A percentile compares a stretch with the other conserved stretches of the same genome.
Evolutionary conservation across 2,329 filamentous ascomycete species (phyloP).

Genomic region (Domatiomyces globalis): DNA sequence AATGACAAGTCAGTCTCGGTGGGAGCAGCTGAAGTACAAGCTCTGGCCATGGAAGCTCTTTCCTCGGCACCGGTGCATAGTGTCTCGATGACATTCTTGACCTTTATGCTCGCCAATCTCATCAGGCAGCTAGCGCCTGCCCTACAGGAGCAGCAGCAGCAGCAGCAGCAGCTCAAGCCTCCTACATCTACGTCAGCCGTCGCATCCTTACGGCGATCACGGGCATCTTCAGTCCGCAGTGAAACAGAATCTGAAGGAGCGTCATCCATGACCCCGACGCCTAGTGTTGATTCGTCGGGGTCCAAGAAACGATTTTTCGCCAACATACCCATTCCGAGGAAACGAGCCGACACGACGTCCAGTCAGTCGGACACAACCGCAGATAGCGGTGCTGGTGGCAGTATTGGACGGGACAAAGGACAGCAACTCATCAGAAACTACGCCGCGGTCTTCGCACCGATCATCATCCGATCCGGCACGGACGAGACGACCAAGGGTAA

Average conservation of each 20-base stretch:
- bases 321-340: not conserved
- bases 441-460: constrained; percentile 12
- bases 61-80: constrained; percentile 61
- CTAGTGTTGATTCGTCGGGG: not conserved
- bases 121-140: constrained; percentile 35
- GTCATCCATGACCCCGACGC: not conserved
- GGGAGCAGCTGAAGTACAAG: constrained; percentile 42
- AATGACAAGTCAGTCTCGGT: constrained; percentile 15
- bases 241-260: not conserved
- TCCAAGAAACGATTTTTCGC: not conserved
- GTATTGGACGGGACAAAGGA: constrained; percentile 3
- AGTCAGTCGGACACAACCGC: not conserved
- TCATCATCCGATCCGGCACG: constrained; percentile 13
- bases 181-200: not conserved
- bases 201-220: not conserved
- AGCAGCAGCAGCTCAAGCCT: constrained; percentile 11
- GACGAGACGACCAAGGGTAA: constrained; percentile 9
- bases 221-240: not conserved
- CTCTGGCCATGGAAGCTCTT: constrained; percentile 58
- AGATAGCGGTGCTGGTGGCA: not conserved
- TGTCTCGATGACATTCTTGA: constrained; percentile 78
- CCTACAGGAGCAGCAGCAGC: not conserved
- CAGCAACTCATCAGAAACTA: constrained; percentile 9
- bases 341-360: not conserved
- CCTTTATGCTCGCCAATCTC: constrained; percentile 55